phyloP scores from a whole-genome alignment of 306 rosid species.

The Bauhinia variegata region DNA sequence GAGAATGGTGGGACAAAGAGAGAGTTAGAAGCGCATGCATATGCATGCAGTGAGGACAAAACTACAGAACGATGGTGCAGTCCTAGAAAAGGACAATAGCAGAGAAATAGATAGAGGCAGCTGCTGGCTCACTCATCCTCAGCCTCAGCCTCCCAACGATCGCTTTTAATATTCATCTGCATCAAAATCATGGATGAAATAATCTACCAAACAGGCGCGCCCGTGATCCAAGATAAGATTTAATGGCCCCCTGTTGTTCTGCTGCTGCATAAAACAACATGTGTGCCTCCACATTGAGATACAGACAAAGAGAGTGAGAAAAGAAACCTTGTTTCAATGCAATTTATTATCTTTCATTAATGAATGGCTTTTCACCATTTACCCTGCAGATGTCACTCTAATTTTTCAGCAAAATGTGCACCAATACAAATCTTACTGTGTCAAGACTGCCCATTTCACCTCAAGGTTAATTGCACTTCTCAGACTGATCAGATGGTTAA shows the following conservation, averaged over 20 bases:
- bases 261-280: too few relatives aligned
- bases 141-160: too few relatives aligned
- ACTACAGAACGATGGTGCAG: neutral
- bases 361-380: too few relatives aligned
- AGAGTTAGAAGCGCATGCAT: neutral
- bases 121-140: too few relatives aligned
- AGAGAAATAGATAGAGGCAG: neutral
- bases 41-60: neutral
- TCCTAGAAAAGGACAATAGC: constrained; percentile 49
- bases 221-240: constrained; percentile 70
- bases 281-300: neutral
- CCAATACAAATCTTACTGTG: neutral
- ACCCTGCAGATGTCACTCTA: too few relatives aligned
- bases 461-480: too few relatives aligned
- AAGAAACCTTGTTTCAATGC: constrained; percentile 30
- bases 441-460: neutral
- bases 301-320: neutral
- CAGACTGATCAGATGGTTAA: too few relatives aligned
- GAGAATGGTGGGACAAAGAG: neutral
- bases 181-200: too few relatives aligned
- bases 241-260: too few relatives aligned
- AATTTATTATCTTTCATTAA: constrained; percentile 8
- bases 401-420: neutral
- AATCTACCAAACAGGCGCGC: constrained; percentile 51
- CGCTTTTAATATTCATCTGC: too few relatives aligned